These are phyloP conservation scores for Ciborinia camelliae DNA, from an alignment of 2,329 filamentous ascomycete genomes.

Conservation along the genomic window DNA sequence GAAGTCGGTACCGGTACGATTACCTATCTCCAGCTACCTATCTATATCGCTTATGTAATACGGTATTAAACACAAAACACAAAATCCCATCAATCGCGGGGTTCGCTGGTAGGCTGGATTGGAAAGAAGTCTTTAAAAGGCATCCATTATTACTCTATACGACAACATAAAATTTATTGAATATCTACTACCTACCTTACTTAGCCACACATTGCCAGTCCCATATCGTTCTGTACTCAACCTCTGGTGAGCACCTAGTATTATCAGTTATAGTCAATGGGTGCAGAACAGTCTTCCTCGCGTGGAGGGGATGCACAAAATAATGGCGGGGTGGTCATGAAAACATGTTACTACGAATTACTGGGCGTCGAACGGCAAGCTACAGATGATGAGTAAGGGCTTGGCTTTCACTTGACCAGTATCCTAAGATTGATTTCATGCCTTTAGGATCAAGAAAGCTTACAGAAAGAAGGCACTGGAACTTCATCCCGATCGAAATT, in stretches of 20 bases:
- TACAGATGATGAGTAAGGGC: slow-evolving; percentile 70
- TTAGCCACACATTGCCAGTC: no score
- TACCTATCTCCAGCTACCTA: no score
- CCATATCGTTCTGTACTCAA: background rate
- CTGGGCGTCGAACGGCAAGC: slow-evolving; percentile 70
- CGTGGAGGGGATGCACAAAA: slow-evolving; percentile 13
- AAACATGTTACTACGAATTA: slow-evolving; percentile 83
- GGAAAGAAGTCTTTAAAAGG: no score
- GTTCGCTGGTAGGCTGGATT: no score
- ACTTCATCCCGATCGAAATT: slow-evolving; percentile 91
- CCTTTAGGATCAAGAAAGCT: slow-evolving; percentile 77
- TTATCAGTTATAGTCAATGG: slow-evolving; percentile 22
- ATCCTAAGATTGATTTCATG: slow-evolving; percentile 20
- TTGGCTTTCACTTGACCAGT: background rate
- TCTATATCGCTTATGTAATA: background rate
- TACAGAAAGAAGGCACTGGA: slow-evolving; percentile 89
- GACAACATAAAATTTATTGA: no score
- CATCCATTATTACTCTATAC: no score
- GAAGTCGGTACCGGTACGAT: no score
- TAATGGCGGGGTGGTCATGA: slow-evolving; percentile 38
- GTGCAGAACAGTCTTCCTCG: slow-evolving; percentile 30
- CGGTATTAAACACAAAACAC: no score
- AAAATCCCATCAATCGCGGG: background rate
- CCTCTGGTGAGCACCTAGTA: background rate
- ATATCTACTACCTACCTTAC: no score